Percentiles rank a stretch among this genome's conserved stretches.
Conservation (phyloP, 495 filamentous ascomycete genomes). For the Penicillium paradoxum region DNA sequence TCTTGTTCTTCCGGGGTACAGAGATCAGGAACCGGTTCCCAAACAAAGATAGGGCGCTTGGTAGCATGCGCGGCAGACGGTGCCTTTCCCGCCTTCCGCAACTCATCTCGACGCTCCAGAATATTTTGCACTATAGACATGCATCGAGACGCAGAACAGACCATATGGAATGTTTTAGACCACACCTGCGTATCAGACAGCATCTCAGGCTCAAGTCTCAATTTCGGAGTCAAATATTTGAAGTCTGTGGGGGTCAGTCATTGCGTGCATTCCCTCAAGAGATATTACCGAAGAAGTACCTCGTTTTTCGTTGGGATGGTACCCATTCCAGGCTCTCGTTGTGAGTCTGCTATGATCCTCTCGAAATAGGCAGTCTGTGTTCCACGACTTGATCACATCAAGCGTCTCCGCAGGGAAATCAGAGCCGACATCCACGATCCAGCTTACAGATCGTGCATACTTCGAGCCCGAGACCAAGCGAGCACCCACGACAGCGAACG, state of each 20-base stretch:
- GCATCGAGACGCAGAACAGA: conserved; percentile 77
- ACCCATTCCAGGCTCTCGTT: conserved; percentile 89
- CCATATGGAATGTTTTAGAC: conserved; percentile 78
- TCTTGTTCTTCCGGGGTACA: conserved; percentile 72
- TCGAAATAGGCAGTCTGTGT: conserved; percentile 65
- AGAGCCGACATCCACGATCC: conserved; percentile 84
- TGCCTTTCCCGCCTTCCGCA: conserved; percentile 25
- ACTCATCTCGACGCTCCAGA: conserved; percentile 39
- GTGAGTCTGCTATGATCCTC: conserved; percentile 64
- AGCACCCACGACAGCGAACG: conserved; percentile 82
- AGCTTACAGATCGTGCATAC: conserved; percentile 59
- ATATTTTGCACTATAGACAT: conserved; percentile 64
- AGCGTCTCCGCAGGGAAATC: conserved; percentile 74
- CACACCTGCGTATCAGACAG: conserved; percentile 55
- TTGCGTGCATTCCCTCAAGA: conserved; percentile 5
- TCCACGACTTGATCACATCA: conserved; percentile 61
- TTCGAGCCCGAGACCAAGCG: conserved; percentile 65
- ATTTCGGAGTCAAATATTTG: conserved; percentile 81
- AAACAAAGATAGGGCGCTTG: conserved; percentile 68
- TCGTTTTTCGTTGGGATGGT: conserved; percentile 55
- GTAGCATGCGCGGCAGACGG: conserved; percentile 20
- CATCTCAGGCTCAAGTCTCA: conserved; percentile 61
- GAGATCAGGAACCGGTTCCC: conserved; percentile 91
- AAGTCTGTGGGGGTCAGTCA: conserved; percentile 59
- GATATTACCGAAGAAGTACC: conserved; percentile 29